Evolutionary conservation across 768 basidiomycete species (phyloP), one percentile per base, ranked within the genome.

Genomic region (Lentinula aciculospora): DNA sequence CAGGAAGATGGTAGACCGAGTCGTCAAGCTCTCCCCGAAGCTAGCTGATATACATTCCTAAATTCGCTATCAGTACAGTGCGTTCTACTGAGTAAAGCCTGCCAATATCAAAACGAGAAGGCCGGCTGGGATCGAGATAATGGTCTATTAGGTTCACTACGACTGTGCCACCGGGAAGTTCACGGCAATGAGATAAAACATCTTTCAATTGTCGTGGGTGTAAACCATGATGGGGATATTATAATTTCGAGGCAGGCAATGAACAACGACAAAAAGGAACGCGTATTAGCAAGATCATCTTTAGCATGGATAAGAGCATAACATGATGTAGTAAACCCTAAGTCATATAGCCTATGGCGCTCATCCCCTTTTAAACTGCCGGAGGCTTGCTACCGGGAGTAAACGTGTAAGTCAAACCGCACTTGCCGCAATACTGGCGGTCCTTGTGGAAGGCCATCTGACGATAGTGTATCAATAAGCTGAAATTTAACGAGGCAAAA

Each of bases 361-460:
- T 13, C 10, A 31, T 28, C 46, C 29, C 62, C 32, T 65, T n/a
- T 78, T 81, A 89, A 60, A 82, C 82, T 58, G 78, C 81, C 56
- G 89, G 87, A 51, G 89, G 89, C 74, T 89, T 89, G 72, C 81
- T 83, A 61, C 88, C 89, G 49, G 90, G 85, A 60, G 81, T 79
- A 79, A 92, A 92, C 58, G 86, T 85, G 80, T 92, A 92, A 51
- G 90, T 92, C 74, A 93, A 72, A 48, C 89, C 90, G 62, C 92
- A 94, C 78, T 92, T 92, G 76, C 96, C 95, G 74, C 95, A 98
- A 77, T 96, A 95, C 77, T 98, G 96, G 65, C 96, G 88, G 76
- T 98, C 93, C 65, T 90, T 82, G 84, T 99, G 96, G 86, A 94
- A 94, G 60, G 94, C 94, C 96, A 98, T 98, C 94, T 89, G 69